Percentiles rank a stretch among this genome's conserved stretches.
These are phyloP conservation scores for Microthlaspi erraticum DNA, from an alignment of 345 rosid species.

Conservation along the genomic window DNA sequence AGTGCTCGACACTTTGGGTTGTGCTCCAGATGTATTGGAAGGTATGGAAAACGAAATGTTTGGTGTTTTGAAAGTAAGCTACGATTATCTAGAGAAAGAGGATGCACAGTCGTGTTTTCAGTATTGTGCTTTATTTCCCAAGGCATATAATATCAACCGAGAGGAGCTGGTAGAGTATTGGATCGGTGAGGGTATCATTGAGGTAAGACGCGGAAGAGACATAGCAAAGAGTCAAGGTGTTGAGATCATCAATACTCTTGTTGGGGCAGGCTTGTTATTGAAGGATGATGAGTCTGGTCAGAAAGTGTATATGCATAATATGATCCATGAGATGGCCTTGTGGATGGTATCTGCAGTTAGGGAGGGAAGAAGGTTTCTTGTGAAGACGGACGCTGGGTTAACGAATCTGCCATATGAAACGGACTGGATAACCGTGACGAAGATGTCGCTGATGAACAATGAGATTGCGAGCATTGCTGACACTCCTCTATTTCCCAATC, in stretches of 20 bases:
- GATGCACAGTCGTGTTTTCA: not conserved
- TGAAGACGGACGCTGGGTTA: too few species aligned
- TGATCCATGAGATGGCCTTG: not conserved
- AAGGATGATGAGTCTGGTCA: not conserved
- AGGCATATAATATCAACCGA: not conserved
- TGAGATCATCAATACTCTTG: not conserved
- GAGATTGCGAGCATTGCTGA: too few species aligned
- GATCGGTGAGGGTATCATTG: constrained; percentile 16
- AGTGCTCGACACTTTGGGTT: not conserved
- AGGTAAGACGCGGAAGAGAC: not conserved
- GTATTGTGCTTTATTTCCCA: constrained; percentile 25
- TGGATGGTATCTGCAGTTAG: too few species aligned
- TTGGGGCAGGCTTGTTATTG: constrained; percentile 19
- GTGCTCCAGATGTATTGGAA: too few species aligned
- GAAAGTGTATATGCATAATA: constrained; percentile 15
- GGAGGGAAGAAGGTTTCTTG: too few species aligned
- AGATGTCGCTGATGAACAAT: too few species aligned
- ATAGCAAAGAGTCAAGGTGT: not conserved
- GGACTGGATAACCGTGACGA: too few species aligned
- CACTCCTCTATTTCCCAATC: too few species aligned
- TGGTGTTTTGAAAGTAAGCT: constrained; percentile 13
- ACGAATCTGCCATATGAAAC: too few species aligned
- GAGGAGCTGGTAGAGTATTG: constrained; percentile 29
- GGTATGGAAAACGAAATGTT: not conserved
- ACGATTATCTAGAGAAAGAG: not conserved